Evolutionary conservation across 2,329 filamentous ascomycete species (phyloP), one percentile per base, ranked within the genome.

Genomic region (Anthostomella pinea): DNA sequence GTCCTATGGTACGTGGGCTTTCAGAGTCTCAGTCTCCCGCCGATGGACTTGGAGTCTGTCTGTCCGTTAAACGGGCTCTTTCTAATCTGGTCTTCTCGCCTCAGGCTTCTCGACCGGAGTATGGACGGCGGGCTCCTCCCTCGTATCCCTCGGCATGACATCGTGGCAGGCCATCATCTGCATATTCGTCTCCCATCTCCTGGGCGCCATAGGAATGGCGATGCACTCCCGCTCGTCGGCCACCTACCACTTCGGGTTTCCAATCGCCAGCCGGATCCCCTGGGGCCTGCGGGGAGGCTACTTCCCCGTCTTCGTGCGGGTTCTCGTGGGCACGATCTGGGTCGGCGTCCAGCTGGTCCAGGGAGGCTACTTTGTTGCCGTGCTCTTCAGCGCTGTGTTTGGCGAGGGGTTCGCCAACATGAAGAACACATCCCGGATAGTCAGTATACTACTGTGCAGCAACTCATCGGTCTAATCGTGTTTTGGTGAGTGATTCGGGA

Each of bases 111-210:
- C 38, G 7, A 36, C 28, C 4, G 38, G 38, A 15, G 38, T 41
- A 13, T 41, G 32, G 38, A 35, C 38, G 8, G 32, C 38, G n/a
- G 38, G 38, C n/a, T 41, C 38, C 3, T 41, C 32, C 3, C 39
- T 42, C 8, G 29, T 42, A n/a, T 29, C 39, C 5, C 26, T 42
- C 2, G 39, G 39, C 5, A 20, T 41, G 16, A 38, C 39, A 10
- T 38, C 22, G 34, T 42, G 39, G 39, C 39, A 42, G 13, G 39
- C 39, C 17, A 26, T 42, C 16, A 33, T 42, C n/a, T 27, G 17
- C 18, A 38, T 42, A 8, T 38, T 42, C 26, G 13, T 42, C 6
- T 33, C 34, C 5, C 34, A 42, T 14, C 26, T 41, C 13, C 30
- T 42, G 6, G 39, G 34, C 8, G 35, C 30, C 20, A 13, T 42